Evolutionary conservation across 345 rosid genomes (phyloP).

Genomic region (Odontarrhena argentea): DNA sequence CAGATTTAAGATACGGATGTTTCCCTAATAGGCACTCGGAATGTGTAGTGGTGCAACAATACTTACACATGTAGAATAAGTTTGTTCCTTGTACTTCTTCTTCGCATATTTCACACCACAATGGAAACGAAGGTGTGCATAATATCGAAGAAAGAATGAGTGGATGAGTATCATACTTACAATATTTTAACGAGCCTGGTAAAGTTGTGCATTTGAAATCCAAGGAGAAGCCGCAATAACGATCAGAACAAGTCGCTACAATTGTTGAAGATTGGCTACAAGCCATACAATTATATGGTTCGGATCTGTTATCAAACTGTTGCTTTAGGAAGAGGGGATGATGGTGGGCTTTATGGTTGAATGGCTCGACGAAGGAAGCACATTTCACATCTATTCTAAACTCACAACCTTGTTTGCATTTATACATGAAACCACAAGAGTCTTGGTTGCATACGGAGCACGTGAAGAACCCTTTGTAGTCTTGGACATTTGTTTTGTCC

Average conservation of each 20-base stretch:
- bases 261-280: not conserved
- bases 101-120: not conserved
- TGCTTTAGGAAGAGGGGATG: too few species aligned
- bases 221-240: not conserved
- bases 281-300: too few species aligned
- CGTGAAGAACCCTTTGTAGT: constrained; percentile 22
- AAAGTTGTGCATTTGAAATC: not conserved
- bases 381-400: constrained; percentile 19
- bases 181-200: not conserved
- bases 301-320: too few species aligned
- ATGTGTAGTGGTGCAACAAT: too few species aligned
- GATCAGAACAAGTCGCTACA: too few species aligned
- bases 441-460: constrained; percentile 3
- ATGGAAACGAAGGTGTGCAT: too few species aligned
- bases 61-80: too few species aligned
- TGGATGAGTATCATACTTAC: constrained; percentile 7
- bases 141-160: not conserved
- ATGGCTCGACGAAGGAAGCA: constrained; percentile 13
- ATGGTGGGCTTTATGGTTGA: not conserved
- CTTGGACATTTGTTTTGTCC: not conserved
- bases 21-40: too few species aligned
- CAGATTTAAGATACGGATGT: too few species aligned
- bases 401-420: not conserved
- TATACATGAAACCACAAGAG: constrained; percentile 28
- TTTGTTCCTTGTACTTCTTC: not conserved